Conservation (phyloP, 768 basidiomycete species). For the Amanita phalloides region DNA sequence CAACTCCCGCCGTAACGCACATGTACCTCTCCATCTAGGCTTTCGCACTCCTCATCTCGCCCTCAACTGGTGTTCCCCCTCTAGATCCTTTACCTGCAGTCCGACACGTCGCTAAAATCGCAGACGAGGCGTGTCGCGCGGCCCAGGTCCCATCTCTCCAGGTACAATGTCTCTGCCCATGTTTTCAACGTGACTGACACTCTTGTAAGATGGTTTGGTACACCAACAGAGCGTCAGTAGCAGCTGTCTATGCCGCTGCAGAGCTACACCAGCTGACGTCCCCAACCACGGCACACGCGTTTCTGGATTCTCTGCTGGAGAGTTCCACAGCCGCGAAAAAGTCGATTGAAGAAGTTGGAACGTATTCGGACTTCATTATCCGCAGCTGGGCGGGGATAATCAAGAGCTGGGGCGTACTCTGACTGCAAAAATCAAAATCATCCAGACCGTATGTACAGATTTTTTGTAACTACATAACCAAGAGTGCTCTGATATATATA, state of each 20-base stretch:
- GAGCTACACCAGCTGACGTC: slow-evolving; percentile 81
- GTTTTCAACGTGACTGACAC: slow-evolving; percentile 2
- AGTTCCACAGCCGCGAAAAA: slow-evolving; percentile 32
- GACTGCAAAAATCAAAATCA: too few species aligned
- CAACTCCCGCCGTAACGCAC: neutral
- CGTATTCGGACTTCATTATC: slow-evolving; percentile 51
- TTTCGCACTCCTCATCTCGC: slow-evolving; percentile 55
- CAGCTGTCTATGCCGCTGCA: slow-evolving; percentile 65
- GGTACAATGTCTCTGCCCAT: slow-evolving; percentile 26
- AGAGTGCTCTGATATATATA: too few species aligned
- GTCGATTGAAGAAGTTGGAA: slow-evolving; percentile 37
- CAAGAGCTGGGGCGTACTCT: slow-evolving; percentile 29
- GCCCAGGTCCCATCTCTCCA: slow-evolving; percentile 43
- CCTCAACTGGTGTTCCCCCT: slow-evolving; percentile 33
- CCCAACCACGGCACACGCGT: slow-evolving; percentile 50
- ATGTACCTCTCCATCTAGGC: slow-evolving; percentile 34
- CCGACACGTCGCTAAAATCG: slow-evolving; percentile 48
- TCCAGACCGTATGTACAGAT: too few species aligned
- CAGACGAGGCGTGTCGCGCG: slow-evolving; percentile 60
- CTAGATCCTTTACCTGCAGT: slow-evolving; percentile 53
- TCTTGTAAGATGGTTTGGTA: slow-evolving; percentile 59
- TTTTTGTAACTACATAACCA: too few species aligned
- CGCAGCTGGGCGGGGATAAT: slow-evolving; percentile 66
- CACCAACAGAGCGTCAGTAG: slow-evolving; percentile 50
- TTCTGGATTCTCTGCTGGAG: slow-evolving; percentile 56